phyloP scores from a whole-genome alignment of 139 green algal genomes.

The Penium margaritaceum region DNA sequence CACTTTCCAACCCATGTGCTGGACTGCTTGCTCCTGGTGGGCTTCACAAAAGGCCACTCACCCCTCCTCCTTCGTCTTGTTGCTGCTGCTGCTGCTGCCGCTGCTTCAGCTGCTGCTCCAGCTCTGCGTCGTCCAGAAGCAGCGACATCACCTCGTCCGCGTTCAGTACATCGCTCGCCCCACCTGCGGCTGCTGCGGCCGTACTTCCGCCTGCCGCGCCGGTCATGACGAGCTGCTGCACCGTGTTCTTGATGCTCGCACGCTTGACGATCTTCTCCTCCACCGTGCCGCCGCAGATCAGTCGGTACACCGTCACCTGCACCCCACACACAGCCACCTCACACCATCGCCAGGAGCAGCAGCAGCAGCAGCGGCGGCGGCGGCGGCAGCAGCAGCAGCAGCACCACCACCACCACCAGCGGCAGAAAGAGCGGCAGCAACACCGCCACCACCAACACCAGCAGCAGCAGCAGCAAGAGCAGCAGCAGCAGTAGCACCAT shows the following conservation, averaged over 20 bases:
- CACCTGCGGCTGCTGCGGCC: conserved; percentile 11
- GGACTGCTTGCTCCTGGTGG: too few relatives aligned
- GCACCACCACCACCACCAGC: too few relatives aligned
- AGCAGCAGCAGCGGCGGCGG: background rate
- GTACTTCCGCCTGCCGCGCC: background rate
- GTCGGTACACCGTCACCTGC: conserved; percentile 52
- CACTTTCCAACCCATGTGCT: too few relatives aligned
- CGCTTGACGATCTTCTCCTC: conserved; percentile 54
- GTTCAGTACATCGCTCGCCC: conserved; percentile 37
- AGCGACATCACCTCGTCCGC: conserved; percentile 44
- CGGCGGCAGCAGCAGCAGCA: background rate
- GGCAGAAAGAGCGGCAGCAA: too few relatives aligned
- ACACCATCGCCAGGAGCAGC: background rate
- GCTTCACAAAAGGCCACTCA: too few relatives aligned
- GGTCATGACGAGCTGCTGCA: conserved; percentile 54
- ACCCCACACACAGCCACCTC: too few relatives aligned
- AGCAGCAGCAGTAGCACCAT: too few relatives aligned
- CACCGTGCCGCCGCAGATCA: conserved; percentile 50
- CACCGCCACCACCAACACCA: background rate
- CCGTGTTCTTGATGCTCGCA: conserved; percentile 50
- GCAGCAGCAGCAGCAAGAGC: too few relatives aligned
- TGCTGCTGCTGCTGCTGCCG: conserved; percentile 7
- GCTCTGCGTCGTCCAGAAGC: conserved; percentile 39
- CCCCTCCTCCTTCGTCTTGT: too few relatives aligned
- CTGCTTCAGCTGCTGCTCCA: conserved; percentile 35